Evolutionary conservation across 2,329 filamentous ascomycete genomes (phyloP).

Genomic region (Pyrenochaeta sp.): DNA sequence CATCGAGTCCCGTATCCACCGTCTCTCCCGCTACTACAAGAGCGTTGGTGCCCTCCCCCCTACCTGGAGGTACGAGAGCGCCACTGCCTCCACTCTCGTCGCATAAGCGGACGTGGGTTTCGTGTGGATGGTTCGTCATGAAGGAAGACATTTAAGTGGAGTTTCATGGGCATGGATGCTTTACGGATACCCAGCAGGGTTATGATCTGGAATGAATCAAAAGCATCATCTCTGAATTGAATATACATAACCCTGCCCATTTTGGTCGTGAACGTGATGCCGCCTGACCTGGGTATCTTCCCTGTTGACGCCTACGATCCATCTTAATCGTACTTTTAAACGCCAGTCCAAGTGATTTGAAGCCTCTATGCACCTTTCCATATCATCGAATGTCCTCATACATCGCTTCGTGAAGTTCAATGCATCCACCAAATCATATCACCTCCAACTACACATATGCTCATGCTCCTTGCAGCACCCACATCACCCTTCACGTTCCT

Average conservation of each 20-base stretch:
- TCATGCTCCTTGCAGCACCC: not conserved
- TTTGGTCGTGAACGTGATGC: slow-evolving; percentile 17
- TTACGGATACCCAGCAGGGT: slow-evolving; percentile 44
- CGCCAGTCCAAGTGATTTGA: slow-evolving; percentile 3
- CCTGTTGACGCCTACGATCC: slow-evolving; percentile 6
- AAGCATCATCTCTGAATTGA: slow-evolving; percentile 43
- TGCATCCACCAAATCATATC: not conserved
- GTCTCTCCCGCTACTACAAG: slow-evolving; percentile 99
- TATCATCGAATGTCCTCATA: not conserved
- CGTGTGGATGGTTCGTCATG: slow-evolving; percentile 28
- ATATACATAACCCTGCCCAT: slow-evolving; percentile 28
- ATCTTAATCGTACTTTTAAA: slow-evolving; percentile 12
- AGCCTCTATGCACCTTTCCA: not conserved
- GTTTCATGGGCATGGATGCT: slow-evolving; percentile 49
- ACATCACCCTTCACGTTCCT: not conserved
- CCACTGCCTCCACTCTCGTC: slow-evolving; percentile 72
- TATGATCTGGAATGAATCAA: slow-evolving; percentile 51
- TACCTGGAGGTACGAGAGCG: slow-evolving; percentile 99
- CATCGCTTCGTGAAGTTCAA: not conserved
- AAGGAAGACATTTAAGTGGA: slow-evolving; percentile 43
- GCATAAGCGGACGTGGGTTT: slow-evolving; percentile 51
- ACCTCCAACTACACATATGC: not conserved
- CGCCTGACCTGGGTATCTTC: slow-evolving; percentile 29
- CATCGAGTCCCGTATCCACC: slow-evolving; percentile 99
- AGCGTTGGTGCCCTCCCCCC: slow-evolving; percentile 83